Percentiles rank a stretch among this genome's conserved stretches.
Evolutionary conservation across 2,329 filamentous ascomycete species (phyloP).

Genomic region (Hysterium pulicare): DNA sequence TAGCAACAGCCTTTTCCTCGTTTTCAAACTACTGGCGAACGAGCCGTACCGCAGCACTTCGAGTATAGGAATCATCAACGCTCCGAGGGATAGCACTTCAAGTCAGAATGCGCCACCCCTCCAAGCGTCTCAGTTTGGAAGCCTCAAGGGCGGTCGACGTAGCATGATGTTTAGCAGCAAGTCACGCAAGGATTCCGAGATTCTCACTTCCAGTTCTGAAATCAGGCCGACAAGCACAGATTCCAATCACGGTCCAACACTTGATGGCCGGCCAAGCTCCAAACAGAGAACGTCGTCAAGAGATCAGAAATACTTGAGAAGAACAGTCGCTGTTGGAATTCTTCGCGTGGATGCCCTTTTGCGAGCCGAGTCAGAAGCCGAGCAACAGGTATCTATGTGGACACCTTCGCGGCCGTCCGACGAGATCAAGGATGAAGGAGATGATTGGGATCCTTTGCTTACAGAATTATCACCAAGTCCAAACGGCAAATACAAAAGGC

Average conservation of each 20-base stretch:
- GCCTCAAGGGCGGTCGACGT: conserved; percentile 42
- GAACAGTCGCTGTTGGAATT: conserved; percentile 73
- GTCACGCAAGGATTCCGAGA: conserved; percentile 43
- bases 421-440: conserved; percentile 46
- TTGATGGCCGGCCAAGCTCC: conserved; percentile 26
- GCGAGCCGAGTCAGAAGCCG: conserved; percentile 67
- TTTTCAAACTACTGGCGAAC: conserved; percentile 71
- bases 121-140: conserved; percentile 31
- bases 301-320: conserved; percentile 56
- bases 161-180: conserved; percentile 67
- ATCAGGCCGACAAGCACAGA: conserved; percentile 22
- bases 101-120: conserved; percentile 19
- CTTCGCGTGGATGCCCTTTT: conserved; percentile 73
- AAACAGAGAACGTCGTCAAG: conserved; percentile 27
- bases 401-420: conserved; percentile 50
- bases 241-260: conserved; percentile 17
- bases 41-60: conserved; percentile 40
- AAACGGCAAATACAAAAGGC: conserved; percentile 71
- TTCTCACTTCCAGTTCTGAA: conserved; percentile 21
- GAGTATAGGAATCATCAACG: conserved; percentile 25
- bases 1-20: conserved; percentile 74
- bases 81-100: conserved; percentile 24
- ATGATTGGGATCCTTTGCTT: conserved; percentile 72
- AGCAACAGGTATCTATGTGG: conserved; percentile 77
- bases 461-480: conserved; percentile 62